phyloP scores from a whole-genome alignment of 2,329 filamentous ascomycete genomes.

The Westerdykella sp. region DNA sequence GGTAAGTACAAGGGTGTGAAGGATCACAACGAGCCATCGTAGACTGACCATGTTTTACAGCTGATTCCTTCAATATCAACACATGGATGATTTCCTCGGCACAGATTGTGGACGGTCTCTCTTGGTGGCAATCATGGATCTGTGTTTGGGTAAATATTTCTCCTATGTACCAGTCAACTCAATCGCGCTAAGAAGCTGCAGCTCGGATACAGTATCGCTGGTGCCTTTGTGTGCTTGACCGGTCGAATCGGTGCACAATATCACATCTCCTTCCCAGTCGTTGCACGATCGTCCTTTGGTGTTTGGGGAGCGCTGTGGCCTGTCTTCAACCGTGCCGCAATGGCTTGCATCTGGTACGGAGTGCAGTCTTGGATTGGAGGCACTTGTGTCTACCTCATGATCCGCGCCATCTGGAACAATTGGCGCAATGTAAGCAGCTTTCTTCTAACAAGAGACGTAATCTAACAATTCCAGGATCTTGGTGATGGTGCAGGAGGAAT shows the following conservation, averaged over 20 bases:
- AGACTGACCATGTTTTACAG: constrained; percentile 15
- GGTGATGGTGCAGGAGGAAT: constrained; percentile 39
- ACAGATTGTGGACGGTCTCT: constrained; percentile 70
- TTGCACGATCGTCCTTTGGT: constrained; percentile 71
- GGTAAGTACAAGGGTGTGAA: constrained; percentile 29
- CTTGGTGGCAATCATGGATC: constrained; percentile 78
- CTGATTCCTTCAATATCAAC: constrained; percentile 52
- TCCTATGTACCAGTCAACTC: background rate
- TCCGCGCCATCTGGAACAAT: constrained; percentile 71
- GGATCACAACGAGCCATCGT: background rate
- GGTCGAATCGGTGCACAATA: constrained; percentile 81
- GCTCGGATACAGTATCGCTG: constrained; percentile 72
- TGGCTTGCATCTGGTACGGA: constrained; percentile 84
- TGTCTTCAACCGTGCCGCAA: constrained; percentile 79
- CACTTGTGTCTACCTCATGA: constrained; percentile 82
- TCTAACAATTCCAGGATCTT: background rate
- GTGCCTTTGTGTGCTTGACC: constrained; percentile 61
- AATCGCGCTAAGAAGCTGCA: constrained; percentile 4
- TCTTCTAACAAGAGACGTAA: constrained; percentile 3
- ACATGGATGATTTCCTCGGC: constrained; percentile 91
- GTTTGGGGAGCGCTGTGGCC: constrained; percentile 89
- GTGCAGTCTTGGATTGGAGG: constrained; percentile 79
- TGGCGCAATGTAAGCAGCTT: constrained; percentile 45
- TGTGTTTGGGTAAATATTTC: constrained; percentile 59
- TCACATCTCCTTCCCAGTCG: constrained; percentile 84